Base-by-base conservation (phyloP, 495 filamentous ascomycete genomes). In the Penicillium soppii region DNA sequence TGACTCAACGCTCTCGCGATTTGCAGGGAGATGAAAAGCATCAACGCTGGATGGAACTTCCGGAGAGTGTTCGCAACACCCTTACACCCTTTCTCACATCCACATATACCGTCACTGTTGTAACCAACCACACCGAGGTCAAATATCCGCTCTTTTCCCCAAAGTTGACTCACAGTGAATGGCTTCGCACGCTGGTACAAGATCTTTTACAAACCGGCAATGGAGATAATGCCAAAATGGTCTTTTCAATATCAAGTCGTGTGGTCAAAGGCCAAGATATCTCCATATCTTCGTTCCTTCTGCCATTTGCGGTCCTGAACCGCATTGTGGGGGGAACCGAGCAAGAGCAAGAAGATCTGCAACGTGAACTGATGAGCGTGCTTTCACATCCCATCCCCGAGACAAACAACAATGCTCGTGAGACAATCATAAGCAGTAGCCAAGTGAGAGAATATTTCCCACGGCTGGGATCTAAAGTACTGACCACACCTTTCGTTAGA, bases 31-130 rank as follows among this genome's bases (percentile, higher is more conserved):
- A 77, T 41, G 68, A 77, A 27, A 77, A 81, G 47, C 85, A 86
- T 61, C 71, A 77, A 42, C 85, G 85, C 68, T 98, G 92, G 92
- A 66, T 82, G 13, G 69, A 77, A 6, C 76, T 98, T 56, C 85
- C 90, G 13, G 85, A 88, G 45, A 79, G 76, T 33, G 81, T 88
- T 22, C 80, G 89, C 35, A 88, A 88, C 50, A 89, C 87, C 3
- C 67, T 98, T 8, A 89, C 85, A 16, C 94, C 94, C 4, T 97
- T 96, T 63, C 72, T 82, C 7, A 88, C 75, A 10, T 97, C 94
- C 5, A 87, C 79, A 60, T 98, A 95, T 58, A 72, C 81, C 19
- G 74, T 96, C 19, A 83, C 78, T 9, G 75, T 83, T 10, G 77
- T 81, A 45, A 70, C 73, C 4, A 53, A 68, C 1, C 73, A 66